A percentile compares a stretch with the other conserved stretches of the same genome.
Evolutionary conservation across 2,329 filamentous ascomycete species (phyloP).

Genomic region (Phialophora chinensis): DNA sequence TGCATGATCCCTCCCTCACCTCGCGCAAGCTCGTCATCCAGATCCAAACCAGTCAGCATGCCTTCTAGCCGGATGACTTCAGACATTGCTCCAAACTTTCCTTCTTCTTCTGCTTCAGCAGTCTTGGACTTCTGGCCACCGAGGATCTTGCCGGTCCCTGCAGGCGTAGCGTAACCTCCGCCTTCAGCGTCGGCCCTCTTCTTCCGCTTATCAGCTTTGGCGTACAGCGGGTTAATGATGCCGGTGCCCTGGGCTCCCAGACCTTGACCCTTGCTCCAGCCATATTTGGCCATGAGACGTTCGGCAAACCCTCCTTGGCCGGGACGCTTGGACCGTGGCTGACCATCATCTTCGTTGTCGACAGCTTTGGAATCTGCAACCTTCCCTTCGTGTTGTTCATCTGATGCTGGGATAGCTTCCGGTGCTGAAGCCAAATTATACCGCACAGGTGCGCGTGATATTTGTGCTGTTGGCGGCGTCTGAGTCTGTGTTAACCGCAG

Average conservation of each 20-base stretch:
- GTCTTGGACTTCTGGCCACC: slow-evolving; percentile 65
- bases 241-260: slow-evolving; percentile 82
- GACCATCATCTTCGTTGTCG: slow-evolving; percentile 42
- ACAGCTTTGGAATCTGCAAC: slow-evolving; percentile 44
- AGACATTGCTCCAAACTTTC: slow-evolving; percentile 74
- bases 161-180: slow-evolving; percentile 74
- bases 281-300: slow-evolving; percentile 89
- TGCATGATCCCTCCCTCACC: slow-evolving; percentile 73
- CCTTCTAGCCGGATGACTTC: slow-evolving; percentile 80
- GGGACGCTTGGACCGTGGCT: slow-evolving; percentile 68
- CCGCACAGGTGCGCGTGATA: slow-evolving; percentile 78
- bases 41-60: slow-evolving; percentile 85
- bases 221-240: slow-evolving; percentile 81
- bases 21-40: slow-evolving; percentile 75
- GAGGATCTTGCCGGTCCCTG: slow-evolving; percentile 77
- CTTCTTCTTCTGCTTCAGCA: slow-evolving; percentile 55
- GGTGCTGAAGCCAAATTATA: slow-evolving; percentile 66
- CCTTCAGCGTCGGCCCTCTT: slow-evolving; percentile 79
- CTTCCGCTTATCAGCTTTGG: slow-evolving; percentile 84
- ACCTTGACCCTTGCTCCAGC: slow-evolving; percentile 86
- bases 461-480: slow-evolving; percentile 54
- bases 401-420: slow-evolving; percentile 58
- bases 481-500: slow-evolving; percentile 60
- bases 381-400: slow-evolving; percentile 58
- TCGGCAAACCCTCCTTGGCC: slow-evolving; percentile 85